These are phyloP conservation scores for Theileria parva DNA, from an alignment of 169 alveolate species.

Conservation along the genomic window DNA sequence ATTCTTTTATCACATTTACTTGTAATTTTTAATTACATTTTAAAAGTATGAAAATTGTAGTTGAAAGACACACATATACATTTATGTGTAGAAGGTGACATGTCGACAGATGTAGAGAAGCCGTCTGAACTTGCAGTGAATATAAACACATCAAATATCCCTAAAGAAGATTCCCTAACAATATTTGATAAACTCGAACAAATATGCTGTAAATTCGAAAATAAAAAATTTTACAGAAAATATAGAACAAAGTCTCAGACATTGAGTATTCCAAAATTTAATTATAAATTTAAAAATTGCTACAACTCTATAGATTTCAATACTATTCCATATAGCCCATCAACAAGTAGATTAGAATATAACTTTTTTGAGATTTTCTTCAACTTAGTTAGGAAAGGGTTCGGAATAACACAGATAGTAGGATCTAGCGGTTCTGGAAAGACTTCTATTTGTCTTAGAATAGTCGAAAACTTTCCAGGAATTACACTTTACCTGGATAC, in stretches of 20 bases:
- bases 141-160: background rate
- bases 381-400: conserved; percentile 30
- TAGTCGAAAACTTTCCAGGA: conserved; percentile 25
- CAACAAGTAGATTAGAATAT: background rate
- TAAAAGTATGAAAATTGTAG: background rate
- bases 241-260: background rate
- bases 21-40: background rate
- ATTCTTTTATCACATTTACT: background rate
- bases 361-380: conserved; percentile 2
- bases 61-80: background rate
- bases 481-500: conserved; percentile 52
- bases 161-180: background rate
- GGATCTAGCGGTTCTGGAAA: conserved; percentile 67
- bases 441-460: conserved; percentile 44
- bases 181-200: background rate
- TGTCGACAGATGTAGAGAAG: background rate
- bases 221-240: background rate
- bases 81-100: background rate
- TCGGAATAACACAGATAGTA: conserved; percentile 58
- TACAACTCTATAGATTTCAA: background rate
- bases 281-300: conserved; percentile 22
- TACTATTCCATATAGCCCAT: background rate
- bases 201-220: background rate
- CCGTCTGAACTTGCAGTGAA: background rate
- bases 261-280: background rate